Evolutionary conservation across 2,329 filamentous ascomycete species (phyloP).

Genomic region (Fusarium nurragi): DNA sequence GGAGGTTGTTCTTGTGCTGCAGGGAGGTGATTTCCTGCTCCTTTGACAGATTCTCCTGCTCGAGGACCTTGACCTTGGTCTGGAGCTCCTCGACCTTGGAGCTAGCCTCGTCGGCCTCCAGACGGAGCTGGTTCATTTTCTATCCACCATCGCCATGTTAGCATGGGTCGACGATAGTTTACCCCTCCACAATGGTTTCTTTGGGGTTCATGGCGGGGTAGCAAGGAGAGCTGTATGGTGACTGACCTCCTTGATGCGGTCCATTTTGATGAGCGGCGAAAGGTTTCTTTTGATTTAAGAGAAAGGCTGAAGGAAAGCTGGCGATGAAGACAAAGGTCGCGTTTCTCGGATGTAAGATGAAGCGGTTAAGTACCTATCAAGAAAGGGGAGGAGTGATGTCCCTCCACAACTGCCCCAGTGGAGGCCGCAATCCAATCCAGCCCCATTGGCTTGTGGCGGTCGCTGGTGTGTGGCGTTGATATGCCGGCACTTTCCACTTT

Average conservation of each 20-base stretch:
- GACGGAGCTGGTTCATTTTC: conserved; percentile 95
- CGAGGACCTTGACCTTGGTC: conserved; percentile 84
- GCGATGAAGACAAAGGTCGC: conserved; percentile 47
- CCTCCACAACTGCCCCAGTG: conserved; percentile 49
- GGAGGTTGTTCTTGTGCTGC: conserved; percentile 91
- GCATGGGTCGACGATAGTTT: conserved; percentile 40
- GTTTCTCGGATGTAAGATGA: conserved; percentile 48
- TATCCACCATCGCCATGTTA: conserved; percentile 52
- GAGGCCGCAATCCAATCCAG: conserved; percentile 32
- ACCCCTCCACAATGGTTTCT: conserved; percentile 46
- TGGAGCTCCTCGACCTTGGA: conserved; percentile 88
- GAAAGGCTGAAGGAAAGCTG: conserved; percentile 29
- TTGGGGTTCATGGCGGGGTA: conserved; percentile 47
- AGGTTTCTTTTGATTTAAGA: conserved; percentile 13
- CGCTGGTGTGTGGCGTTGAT: conserved; percentile 41
- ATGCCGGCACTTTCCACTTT: conserved; percentile 29
- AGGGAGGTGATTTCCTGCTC: conserved; percentile 98
- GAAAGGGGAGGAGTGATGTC: conserved; percentile 52
- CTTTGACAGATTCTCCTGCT: conserved; percentile 95
- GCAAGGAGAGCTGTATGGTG: conserved; percentile 30
- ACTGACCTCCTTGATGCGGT: conserved; percentile 90
- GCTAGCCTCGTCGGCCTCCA: conserved; percentile 88
- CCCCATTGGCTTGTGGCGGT: conserved; percentile 46
- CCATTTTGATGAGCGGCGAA: conserved; percentile 65
- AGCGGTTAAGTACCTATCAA: conserved; percentile 46